Conservation (phyloP, 352 stramenopile genomes). For the Phytophthora sansomeana region DNA sequence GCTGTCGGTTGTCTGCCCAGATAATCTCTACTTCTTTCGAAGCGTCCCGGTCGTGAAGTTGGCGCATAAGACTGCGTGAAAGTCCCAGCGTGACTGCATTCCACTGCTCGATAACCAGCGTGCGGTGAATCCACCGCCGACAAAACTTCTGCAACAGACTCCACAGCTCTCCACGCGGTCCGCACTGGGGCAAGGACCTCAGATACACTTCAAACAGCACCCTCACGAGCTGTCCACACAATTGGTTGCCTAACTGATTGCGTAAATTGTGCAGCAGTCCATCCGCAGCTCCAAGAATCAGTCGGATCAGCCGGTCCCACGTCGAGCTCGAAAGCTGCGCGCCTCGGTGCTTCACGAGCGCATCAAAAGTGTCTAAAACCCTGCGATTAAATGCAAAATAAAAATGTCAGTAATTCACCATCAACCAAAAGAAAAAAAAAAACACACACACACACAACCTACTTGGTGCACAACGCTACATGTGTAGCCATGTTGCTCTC, state of each 20-base stretch:
- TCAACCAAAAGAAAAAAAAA: neutral
- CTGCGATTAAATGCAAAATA: slow-evolving; percentile 30
- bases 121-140: slow-evolving; percentile 86
- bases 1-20: slow-evolving; percentile 71
- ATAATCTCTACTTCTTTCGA: slow-evolving; percentile 75
- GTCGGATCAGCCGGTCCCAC: slow-evolving; percentile 85
- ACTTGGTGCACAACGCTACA: slow-evolving; percentile 76
- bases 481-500: slow-evolving; percentile 68
- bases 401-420: slow-evolving; percentile 2
- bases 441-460: slow-evolving; percentile 14
- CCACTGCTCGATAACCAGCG: slow-evolving; percentile 90
- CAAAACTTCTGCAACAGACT: slow-evolving; percentile 89
- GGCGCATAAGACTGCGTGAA: slow-evolving; percentile 77
- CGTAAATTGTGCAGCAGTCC: slow-evolving; percentile 79
- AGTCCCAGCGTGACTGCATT: slow-evolving; percentile 79
- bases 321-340: slow-evolving; percentile 70
- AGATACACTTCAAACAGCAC: slow-evolving; percentile 85
- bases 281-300: slow-evolving; percentile 80
- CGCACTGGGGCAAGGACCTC: slow-evolving; percentile 73
- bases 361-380: slow-evolving; percentile 84
- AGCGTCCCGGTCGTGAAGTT: slow-evolving; percentile 61
- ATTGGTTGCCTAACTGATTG: slow-evolving; percentile 73
- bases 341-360: slow-evolving; percentile 72
- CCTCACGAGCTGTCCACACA: slow-evolving; percentile 80
- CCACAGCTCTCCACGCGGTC: slow-evolving; percentile 78